Evolutionary conservation across 495 filamentous ascomycete species (phyloP).

Genomic region (Penicillium cosmopolitanum): DNA sequence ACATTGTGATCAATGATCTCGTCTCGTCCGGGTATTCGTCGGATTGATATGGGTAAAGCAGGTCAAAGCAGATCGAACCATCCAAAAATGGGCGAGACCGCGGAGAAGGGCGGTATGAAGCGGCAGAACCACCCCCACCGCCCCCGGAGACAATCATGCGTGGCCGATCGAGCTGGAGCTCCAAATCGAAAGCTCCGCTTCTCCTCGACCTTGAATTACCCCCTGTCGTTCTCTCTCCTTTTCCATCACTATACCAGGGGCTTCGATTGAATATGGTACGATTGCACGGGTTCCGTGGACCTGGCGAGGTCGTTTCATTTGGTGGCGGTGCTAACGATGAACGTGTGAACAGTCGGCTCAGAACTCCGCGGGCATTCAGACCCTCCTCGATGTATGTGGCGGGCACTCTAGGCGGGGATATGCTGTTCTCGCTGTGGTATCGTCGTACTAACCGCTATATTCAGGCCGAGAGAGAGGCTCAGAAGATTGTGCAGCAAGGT

Average conservation of each 20-base stretch:
- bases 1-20: constrained; percentile 62
- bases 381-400: constrained; percentile 89
- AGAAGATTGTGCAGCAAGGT: constrained; percentile 99
- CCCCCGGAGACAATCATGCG: constrained; percentile 39
- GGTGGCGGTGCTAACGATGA: constrained; percentile 31
- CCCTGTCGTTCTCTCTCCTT: constrained; percentile 13
- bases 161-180: constrained; percentile 38
- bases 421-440: neutral
- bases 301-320: neutral
- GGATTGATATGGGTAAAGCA: neutral
- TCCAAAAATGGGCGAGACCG: constrained; percentile 27
- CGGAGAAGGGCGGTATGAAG: constrained; percentile 37
- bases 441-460: constrained; percentile 31
- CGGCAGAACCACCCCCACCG: constrained; percentile 42
- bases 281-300: neutral
- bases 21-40: neutral
- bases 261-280: constrained; percentile 45
- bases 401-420: neutral
- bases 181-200: constrained; percentile 31
- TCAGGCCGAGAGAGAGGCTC: constrained; percentile 96
- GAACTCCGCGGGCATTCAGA: constrained; percentile 97
- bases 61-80: neutral
- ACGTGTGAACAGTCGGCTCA: constrained; percentile 76
- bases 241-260: constrained; percentile 13
- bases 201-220: constrained; percentile 27